A percentile compares a stretch with the other conserved stretches of the same genome.
Evolutionary conservation across 192 early-diverging fungal genomes (phyloP).

Genomic region (Coemansia sp.): DNA sequence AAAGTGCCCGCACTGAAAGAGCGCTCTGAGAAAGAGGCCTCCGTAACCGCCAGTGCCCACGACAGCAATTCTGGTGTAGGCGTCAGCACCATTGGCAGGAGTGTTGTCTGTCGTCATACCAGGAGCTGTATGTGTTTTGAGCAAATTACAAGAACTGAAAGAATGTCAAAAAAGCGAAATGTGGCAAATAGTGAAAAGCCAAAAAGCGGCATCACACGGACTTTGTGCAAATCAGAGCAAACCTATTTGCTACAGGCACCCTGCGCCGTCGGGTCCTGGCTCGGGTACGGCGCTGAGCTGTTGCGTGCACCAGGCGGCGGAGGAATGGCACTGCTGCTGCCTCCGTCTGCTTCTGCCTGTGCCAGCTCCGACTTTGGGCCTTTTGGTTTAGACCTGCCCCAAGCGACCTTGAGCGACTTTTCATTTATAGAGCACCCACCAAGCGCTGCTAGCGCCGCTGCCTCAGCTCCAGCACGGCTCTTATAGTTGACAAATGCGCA

Average conservation of each 20-base stretch:
- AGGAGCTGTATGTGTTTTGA: background rate
- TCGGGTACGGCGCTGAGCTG: slow-evolving; percentile 42
- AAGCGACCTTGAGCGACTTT: slow-evolving; percentile 69
- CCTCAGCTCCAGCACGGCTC: slow-evolving; percentile 76
- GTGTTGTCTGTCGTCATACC: background rate
- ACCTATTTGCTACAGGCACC: slow-evolving; percentile 31
- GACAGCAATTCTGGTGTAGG: slow-evolving; percentile 34
- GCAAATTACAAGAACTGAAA: no score
- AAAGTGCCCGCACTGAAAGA: slow-evolving; percentile 14
- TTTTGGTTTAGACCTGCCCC: slow-evolving; percentile 75
- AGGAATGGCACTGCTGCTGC: slow-evolving; percentile 19
- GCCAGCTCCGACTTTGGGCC: slow-evolving; percentile 61
- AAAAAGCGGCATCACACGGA: no score
- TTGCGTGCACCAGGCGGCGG: slow-evolving; percentile 19
- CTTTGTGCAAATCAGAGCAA: no score
- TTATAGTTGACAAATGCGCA: slow-evolving; percentile 93
- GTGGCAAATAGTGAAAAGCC: background rate
- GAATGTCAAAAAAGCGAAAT: background rate
- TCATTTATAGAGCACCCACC: slow-evolving; percentile 73
- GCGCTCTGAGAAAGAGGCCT: slow-evolving; percentile 28
- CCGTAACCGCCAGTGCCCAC: slow-evolving; percentile 43
- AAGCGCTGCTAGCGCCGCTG: slow-evolving; percentile 69
- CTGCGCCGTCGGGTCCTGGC: slow-evolving; percentile 58
- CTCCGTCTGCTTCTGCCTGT: slow-evolving; percentile 4
- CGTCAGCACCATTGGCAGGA: background rate